A percentile compares a stretch with the other conserved stretches of the same genome.
These are phyloP conservation scores for Clavaria fumosa DNA, from an alignment of 768 basidiomycete species.

Conservation along the genomic window DNA sequence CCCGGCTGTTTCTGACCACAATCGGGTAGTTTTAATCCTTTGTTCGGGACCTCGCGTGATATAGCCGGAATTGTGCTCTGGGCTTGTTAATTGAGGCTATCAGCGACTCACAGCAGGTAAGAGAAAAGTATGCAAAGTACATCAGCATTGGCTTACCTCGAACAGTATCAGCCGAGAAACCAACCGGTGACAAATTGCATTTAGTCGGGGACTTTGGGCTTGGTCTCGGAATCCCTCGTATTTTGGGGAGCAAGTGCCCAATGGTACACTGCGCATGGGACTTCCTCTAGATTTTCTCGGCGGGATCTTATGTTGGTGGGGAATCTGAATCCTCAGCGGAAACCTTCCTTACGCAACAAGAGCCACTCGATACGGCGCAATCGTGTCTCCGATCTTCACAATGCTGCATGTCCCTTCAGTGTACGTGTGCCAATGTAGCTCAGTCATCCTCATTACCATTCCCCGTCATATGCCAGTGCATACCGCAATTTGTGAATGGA, in stretches of 20 bases:
- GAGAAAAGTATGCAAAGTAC: too few relatives aligned
- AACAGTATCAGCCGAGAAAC: too few relatives aligned
- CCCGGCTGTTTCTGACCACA: constrained; percentile 38
- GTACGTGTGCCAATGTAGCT: too few relatives aligned
- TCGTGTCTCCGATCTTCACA: constrained; percentile 51
- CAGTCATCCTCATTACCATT: too few relatives aligned
- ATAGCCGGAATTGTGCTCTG: constrained; percentile 50
- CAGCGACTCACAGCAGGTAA: constrained; percentile 49
- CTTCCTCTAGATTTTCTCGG: constrained; percentile 8
- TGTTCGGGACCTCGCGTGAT: constrained; percentile 47
- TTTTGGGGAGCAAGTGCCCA: constrained; percentile 44
- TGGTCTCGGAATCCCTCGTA: constrained; percentile 57
- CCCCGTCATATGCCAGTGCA: too few relatives aligned
- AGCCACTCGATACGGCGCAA: constrained; percentile 42
- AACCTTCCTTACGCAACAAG: constrained; percentile 25
- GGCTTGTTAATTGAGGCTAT: constrained; percentile 42
- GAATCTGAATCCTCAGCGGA: constrained; percentile 42
- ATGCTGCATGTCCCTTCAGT: constrained; percentile 21
- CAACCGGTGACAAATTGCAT: too few relatives aligned
- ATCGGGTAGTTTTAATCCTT: constrained; percentile 31
- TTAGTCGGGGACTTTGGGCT: constrained; percentile 36
- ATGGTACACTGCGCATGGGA: background rate
- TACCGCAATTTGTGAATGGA: too few relatives aligned
- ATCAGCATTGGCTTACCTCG: too few relatives aligned
- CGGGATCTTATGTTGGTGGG: constrained; percentile 53